Percentiles rank a stretch among this genome's conserved stretches.
Evolutionary conservation across 1,284 basidiomycete genomes (phyloP).

Genomic region (Pterula multifida): DNA sequence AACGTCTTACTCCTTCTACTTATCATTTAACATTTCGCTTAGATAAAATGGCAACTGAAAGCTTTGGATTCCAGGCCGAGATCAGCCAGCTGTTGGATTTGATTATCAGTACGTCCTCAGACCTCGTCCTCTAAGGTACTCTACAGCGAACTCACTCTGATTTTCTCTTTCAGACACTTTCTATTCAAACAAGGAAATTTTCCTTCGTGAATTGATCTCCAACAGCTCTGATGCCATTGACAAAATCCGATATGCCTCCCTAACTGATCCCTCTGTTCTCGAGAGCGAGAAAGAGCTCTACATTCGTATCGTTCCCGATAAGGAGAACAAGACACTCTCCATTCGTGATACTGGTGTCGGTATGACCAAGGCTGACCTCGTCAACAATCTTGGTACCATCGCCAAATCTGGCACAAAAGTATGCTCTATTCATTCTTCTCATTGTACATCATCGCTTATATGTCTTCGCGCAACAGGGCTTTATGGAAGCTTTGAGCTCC

Average conservation of each 20-base stretch:
- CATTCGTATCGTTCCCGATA: slow-evolving; percentile 90
- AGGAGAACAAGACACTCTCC: slow-evolving; percentile 87
- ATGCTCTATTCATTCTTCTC: slow-evolving; percentile 10
- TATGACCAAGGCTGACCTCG: slow-evolving; percentile 97
- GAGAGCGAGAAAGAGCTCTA: slow-evolving; percentile 83
- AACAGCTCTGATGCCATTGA: slow-evolving; percentile 92
- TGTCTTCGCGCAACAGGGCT: slow-evolving; percentile 49
- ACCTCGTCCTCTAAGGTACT: slow-evolving; percentile 4
- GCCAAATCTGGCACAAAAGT: slow-evolving; percentile 95
- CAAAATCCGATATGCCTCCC: slow-evolving; percentile 90
- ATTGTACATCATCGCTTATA: slow-evolving; percentile 7
- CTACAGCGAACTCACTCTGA: neutral
- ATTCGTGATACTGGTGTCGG: slow-evolving; percentile 97
- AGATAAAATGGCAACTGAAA: slow-evolving; percentile 60
- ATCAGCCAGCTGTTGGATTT: slow-evolving; percentile 89
- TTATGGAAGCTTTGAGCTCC: slow-evolving; percentile 93
- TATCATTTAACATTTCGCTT: neutral
- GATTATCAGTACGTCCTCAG: slow-evolving; percentile 65
- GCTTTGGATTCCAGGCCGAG: slow-evolving; percentile 93
- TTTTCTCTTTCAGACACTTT: slow-evolving; percentile 56
- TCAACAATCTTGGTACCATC: slow-evolving; percentile 99
- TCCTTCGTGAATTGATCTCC: slow-evolving; percentile 91
- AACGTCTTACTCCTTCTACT: neutral
- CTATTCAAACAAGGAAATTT: slow-evolving; percentile 99
- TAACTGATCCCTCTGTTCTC: slow-evolving; percentile 83